Evolutionary conservation across 352 stramenopile genomes (phyloP), one percentile per base, ranked within the genome.

Genomic region (Phytophthora fragariae): DNA sequence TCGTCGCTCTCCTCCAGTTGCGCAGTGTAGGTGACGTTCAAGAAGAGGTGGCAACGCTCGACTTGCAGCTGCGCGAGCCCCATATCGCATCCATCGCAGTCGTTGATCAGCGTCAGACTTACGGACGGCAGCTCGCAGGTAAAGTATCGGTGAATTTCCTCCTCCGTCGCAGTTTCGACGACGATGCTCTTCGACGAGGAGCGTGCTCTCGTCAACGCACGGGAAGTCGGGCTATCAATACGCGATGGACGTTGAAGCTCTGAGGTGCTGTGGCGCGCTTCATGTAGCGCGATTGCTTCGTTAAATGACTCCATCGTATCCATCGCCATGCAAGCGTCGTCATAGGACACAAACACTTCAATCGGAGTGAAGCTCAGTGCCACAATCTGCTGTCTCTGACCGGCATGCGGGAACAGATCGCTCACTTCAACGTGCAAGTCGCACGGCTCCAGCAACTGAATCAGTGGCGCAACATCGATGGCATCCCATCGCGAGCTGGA

Each of bases 61-160:
- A 94, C 83, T 37, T 91, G 81, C 35, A 95, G 67, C 62, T 96
- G 89, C 11, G 88, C 70, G 11, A 96, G 84, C 2, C 88, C 88
- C 88, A 96, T 96, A 71, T 96, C 89, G 64, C 89, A 95, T 8
- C 87, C 88, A 37, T 94, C 88, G 63, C 89, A 95, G 70, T 96
- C 89, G 49, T 96, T 96, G 60, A 96, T 94, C 19, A 96, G 54
- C 1, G 88, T 95, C 53, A 96, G 62, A 29, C 76, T 80, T 67
- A 96, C 84, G 5, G 83, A 86, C 17, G 75, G 75, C 31, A 94
- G 63, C 24, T 96, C 86, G 31, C 83, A 90, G 24, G 89, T 95
- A 49, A 94, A 86, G 63, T 94, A 93, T 10, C 86, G 86, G 58
- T 95, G 86, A 9, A 92, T 76, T 61, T 96, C 88, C 12, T 73